Base-by-base conservation (phyloP, 495 filamentous ascomycete genomes). In the Tuber aestivum region DNA sequence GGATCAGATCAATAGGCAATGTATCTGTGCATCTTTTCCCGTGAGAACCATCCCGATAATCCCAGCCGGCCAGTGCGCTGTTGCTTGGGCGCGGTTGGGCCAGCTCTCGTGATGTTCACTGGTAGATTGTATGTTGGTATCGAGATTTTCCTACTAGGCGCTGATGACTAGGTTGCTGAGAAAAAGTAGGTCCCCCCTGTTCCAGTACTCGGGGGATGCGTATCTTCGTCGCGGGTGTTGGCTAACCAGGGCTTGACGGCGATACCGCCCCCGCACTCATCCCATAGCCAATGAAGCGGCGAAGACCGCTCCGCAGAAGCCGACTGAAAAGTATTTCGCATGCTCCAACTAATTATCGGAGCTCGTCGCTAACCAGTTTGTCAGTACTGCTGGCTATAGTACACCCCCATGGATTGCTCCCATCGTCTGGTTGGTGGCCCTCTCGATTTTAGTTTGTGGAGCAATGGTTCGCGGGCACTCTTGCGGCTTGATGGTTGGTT, bases 321-420 rank as follows among this genome's bases (percentile, higher is more conserved):
- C 81, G 9, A 35, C 56, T 18, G 32, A 65, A 35, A 65, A 32
- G 56, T 65, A 65, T 12, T 65, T 20, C 2, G 4, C 70, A 35
- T 50, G 10, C 56, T 37, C 41, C 23, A 37, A 7, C 27, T 6
- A n/a, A 14, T 7, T 23, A 16, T 0, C 5, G 45, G 84, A 82
- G 75, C 85, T 87, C 23, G 91, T 93, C 80, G 93, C 94, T 0
- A 20, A 65, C 8, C n/a, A 6, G 14, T 10, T 18, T 80, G 92
- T 97, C 81, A 88, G 87, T 84, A 86, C 93, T 40, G 91, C 89
- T 41, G 89, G 89, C 12, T 88, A 89, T 79, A 90, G 91, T 80
- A 92, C 98, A 70, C 95, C 95, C 0, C 97, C 94, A 0, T 97
- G 94, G 94, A 91, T 90, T 18, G 92, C 93, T 2, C 95, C 95